phyloP scores from a whole-genome alignment of 257 asterid genomes.

The Solanum microdontum region DNA sequence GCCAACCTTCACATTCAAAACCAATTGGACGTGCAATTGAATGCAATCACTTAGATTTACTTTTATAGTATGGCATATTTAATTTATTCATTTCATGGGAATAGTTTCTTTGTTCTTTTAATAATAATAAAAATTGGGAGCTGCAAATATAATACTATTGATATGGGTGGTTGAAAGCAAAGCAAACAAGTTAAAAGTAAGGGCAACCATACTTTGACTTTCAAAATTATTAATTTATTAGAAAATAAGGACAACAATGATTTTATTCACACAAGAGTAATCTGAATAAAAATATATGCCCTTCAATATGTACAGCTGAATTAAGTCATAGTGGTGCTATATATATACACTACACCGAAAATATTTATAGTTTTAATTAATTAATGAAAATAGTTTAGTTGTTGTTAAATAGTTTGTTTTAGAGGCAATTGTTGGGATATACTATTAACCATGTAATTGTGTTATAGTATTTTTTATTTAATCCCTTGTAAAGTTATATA shows the following conservation, averaged over 20 bases:
- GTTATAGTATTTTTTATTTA: too few relatives aligned
- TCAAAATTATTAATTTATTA: neutral
- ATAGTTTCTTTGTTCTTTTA: neutral
- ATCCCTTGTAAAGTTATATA: too few relatives aligned
- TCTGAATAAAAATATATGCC: neutral
- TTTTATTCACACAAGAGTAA: neutral
- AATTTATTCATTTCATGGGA: neutral
- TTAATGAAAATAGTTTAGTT: too few relatives aligned
- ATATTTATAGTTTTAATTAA: too few relatives aligned
- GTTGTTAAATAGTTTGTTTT: too few relatives aligned
- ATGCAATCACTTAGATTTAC: neutral
- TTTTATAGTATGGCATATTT: neutral
- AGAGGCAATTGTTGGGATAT: neutral
- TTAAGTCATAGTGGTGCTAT: neutral
- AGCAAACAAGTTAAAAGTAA: neutral
- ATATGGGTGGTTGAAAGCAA: neutral
- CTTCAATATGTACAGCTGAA: neutral
- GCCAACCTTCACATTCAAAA: neutral
- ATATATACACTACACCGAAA: neutral
- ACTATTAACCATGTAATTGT: too few relatives aligned
- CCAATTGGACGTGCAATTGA: neutral
- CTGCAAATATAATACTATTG: neutral
- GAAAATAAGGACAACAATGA: neutral
- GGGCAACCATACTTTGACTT: neutral
- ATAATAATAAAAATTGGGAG: neutral